A percentile compares a stretch with the other conserved stretches of the same genome.
These are phyloP conservation scores for Hyphopichia khmerensis DNA, from an alignment of 1,139 yeast genomes.

Conservation along the genomic window DNA sequence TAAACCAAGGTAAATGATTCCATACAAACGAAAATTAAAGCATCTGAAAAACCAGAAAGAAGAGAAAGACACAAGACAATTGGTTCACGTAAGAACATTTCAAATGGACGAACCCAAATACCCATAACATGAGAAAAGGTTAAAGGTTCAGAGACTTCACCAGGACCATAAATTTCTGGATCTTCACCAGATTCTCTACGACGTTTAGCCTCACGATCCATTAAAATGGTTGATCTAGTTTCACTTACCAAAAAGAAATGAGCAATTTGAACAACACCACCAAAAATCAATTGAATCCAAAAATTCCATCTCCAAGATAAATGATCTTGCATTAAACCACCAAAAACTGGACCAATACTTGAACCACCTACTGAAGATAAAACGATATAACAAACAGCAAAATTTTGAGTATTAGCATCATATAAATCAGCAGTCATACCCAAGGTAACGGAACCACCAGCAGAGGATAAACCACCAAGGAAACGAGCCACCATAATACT, in stretches of 20 bases:
- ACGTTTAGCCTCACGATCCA: conserved; percentile 33
- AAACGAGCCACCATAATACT: conserved; percentile 26
- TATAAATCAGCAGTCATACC: conserved; percentile 42
- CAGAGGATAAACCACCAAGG: conserved; percentile 29
- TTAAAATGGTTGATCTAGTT: conserved; percentile 28
- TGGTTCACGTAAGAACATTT: conserved; percentile 36
- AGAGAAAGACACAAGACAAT: conserved; percentile 36
- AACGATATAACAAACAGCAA: conserved; percentile 36
- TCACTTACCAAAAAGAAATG: conserved; percentile 33
- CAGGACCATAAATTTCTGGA: conserved; percentile 29
- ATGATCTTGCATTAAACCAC: conserved; percentile 28
- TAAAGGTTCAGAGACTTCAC: conserved; percentile 15
- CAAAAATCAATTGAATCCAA: conserved; percentile 39
- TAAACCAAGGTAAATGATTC: conserved; percentile 33
- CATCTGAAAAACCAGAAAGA: conserved; percentile 38
- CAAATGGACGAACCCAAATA: conserved; percentile 36
- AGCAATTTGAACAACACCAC: conserved; percentile 25
- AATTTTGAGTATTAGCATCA: conserved; percentile 36
- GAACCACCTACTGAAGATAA: conserved; percentile 32
- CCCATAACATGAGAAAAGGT: conserved; percentile 19
- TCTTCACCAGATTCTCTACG: conserved; percentile 29
- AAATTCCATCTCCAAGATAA: conserved; percentile 34
- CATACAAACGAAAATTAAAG: conserved; percentile 38
- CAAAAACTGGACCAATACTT: conserved; percentile 35
- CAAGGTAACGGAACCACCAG: conserved; percentile 41